phyloP scores from a whole-genome alignment of 805 yeast species.

The Metschnikowia cubensis region DNA sequence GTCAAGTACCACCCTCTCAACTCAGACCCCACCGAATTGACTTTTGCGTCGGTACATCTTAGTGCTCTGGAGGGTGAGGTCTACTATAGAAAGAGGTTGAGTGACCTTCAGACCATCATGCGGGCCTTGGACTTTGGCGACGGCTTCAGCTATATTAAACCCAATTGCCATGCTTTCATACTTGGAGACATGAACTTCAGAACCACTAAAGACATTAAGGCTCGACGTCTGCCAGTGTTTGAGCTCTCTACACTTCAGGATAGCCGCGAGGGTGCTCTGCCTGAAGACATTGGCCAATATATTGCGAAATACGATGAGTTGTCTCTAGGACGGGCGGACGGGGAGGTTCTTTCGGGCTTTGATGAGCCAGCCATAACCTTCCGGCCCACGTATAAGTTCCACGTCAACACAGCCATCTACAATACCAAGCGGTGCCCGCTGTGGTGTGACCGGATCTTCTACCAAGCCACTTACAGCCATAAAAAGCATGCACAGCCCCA shows the following conservation, averaged over 20 bases:
- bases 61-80: conserved; percentile 71
- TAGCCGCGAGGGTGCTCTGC: conserved; percentile 14
- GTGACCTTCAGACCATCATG: conserved; percentile 47
- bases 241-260: conserved; percentile 25
- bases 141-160: conserved; percentile 49
- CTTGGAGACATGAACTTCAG: conserved; percentile 89
- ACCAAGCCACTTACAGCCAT: conserved; percentile 38
- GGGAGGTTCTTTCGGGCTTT: conserved; percentile 57
- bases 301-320: conserved; percentile 49
- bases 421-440: conserved; percentile 65
- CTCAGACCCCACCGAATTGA: conserved; percentile 33
- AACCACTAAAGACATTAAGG: conserved; percentile 29
- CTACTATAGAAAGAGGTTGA: conserved; percentile 47
- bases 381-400: conserved; percentile 77
- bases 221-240: conserved; percentile 9
- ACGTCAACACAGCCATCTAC: conserved; percentile 47
- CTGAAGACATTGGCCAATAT: conserved; percentile 17
- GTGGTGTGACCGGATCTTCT: conserved; percentile 87
- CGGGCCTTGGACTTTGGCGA: conserved; percentile 56
- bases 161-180: conserved; percentile 57
- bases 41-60: conserved; percentile 69
- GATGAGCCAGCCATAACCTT: conserved; percentile 62
- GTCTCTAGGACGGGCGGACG: conserved; percentile 33
- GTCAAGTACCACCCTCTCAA: conserved; percentile 29
- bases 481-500: conserved; percentile 24